Conservation (phyloP, 2,329 filamentous ascomycete genomes). For the Ceratocystiopsis minuta region DNA sequence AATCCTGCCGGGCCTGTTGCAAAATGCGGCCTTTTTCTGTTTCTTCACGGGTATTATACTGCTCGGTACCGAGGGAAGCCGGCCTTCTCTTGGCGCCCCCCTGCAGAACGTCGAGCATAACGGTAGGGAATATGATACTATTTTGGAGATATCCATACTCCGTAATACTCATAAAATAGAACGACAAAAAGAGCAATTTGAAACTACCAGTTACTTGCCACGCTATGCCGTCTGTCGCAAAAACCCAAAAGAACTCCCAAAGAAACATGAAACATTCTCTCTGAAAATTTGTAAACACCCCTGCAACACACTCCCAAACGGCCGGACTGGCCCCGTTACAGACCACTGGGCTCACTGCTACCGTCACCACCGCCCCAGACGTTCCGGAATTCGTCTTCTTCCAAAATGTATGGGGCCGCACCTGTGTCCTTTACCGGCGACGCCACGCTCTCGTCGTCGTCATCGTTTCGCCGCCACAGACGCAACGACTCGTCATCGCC, state of each 20-base stretch:
- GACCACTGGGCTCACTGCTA: no score
- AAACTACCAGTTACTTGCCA: no score
- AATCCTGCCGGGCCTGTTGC: no score
- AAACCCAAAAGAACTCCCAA: neutral
- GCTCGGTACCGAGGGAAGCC: no score
- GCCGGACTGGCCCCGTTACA: neutral
- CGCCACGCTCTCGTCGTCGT: neutral
- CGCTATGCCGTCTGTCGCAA: neutral
- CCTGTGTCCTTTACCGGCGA: neutral
- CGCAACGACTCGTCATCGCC: conserved; percentile 9
- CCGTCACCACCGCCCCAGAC: conserved; percentile 8
- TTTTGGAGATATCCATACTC: no score
- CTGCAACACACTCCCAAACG: neutral
- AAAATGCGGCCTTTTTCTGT: no score
- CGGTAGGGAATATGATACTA: no score
- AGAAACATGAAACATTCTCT: neutral
- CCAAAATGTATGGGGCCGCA: conserved; percentile 9
- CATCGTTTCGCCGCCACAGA: conserved; percentile 6
- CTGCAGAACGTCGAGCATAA: no score
- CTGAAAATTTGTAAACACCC: neutral
- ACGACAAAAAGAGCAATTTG: no score
- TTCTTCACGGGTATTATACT: no score
- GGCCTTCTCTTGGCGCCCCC: no score
- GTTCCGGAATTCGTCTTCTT: conserved; percentile 10
- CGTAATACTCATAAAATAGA: no score